Evolutionary conservation across 2,329 filamentous ascomycete species (phyloP), one percentile per base, ranked within the genome.

Genomic region (Chaetoscypha palmicola): DNA sequence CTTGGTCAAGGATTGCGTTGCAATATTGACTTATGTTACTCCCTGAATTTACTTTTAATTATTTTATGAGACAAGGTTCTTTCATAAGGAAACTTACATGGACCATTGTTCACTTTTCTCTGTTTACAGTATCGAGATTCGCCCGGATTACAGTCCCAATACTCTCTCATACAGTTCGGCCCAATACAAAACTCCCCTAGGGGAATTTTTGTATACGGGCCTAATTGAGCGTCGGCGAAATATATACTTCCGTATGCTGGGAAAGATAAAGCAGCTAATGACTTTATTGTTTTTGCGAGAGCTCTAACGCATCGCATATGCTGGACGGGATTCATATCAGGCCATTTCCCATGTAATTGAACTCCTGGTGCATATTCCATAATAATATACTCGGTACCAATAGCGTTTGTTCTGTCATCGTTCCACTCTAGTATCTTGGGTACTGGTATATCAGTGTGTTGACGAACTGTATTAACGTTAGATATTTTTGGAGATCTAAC

Each of bases 341-440:
- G 45, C 64, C 63, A 67, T 45, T 47, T 53, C 14, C 61, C 32
- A 20, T 61, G 56, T 22, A 67, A 43, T 22, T 51, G 55, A 40
- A 64, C 49, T n/a, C 64, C 64, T 24, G 40, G 20, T 9, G 55
- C 60, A 48, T 66, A 60, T 45, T 66, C 59, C 61, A 65, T 66
- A 17, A 68, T 66, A 22, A 67, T 66, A 38, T 67, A 67, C 48
- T 66, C 62, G 19, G 50, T 58, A 26, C 62, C 62, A 38, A 66
- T 59, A 11, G 52, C 16, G 46, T 53, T 24, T 53, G 45, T 52
- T 16, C 54, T 44, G 46, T 68, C 58, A 46, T 66, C 54, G 52
- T 55, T 65, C 66, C 66, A 71, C 49, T 66, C 66, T 5, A 69
- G 53, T 30, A 71, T 62, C 41, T 51, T 58, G 16, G 66, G 68